phyloP scores from a whole-genome alignment of 108 stramenopile genomes.

The Cyclostephanos invisitatus region DNA sequence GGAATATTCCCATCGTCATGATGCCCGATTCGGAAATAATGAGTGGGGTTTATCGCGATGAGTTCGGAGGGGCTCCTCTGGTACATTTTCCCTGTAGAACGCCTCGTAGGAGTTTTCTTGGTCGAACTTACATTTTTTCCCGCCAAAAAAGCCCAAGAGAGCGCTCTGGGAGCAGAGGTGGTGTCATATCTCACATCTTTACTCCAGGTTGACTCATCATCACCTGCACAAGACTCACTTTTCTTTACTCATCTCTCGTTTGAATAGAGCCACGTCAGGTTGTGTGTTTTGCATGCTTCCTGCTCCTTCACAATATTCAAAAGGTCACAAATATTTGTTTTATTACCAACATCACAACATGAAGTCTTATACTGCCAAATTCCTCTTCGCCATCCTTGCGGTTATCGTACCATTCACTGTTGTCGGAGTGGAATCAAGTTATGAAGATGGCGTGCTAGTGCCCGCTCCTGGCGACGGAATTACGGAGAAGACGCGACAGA shows the following conservation, averaged over 20 bases:
- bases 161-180: too few species aligned
- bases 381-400: constrained; percentile 1
- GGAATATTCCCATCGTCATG: too few species aligned
- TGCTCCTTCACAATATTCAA: background rate
- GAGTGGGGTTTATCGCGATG: too few species aligned
- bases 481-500: background rate
- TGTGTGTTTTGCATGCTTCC: background rate
- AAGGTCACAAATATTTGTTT: background rate
- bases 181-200: too few species aligned
- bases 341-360: background rate
- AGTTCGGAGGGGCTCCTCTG: too few species aligned
- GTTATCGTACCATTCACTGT: background rate
- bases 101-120: too few species aligned
- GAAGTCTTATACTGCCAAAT: background rate
- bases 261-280: constrained; percentile 1
- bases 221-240: too few species aligned
- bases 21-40: too few species aligned
- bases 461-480: background rate
- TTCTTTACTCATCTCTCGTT: background rate
- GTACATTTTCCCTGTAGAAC: too few species aligned
- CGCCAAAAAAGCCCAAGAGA: too few species aligned
- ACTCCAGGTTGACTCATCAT: too few species aligned
- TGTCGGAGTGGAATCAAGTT: background rate
- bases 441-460: constrained; percentile 1
- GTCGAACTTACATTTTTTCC: too few species aligned